Evolutionary conservation across 257 asterid species (phyloP).

Genomic region (Eustoma russellianum): DNA sequence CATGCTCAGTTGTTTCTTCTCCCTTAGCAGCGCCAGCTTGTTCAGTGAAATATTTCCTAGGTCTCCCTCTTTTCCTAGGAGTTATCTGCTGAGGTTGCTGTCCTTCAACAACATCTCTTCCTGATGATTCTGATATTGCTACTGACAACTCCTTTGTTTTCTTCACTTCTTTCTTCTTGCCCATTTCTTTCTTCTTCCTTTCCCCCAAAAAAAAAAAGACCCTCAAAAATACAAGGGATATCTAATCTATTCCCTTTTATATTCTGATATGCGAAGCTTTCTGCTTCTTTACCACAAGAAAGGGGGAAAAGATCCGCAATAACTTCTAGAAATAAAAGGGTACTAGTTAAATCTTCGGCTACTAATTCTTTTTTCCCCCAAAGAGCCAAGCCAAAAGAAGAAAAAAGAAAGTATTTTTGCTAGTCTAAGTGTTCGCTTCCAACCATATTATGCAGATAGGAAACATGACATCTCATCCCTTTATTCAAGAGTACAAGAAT

Average conservation of each 20-base stretch:
- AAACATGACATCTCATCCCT: slow-evolving; percentile 6
- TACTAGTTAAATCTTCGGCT: background rate
- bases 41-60: slow-evolving; percentile 32
- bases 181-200: slow-evolving; percentile 14
- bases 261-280: too few relatives aligned
- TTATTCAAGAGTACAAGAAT: background rate
- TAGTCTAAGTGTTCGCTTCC: background rate
- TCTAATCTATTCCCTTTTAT: too few relatives aligned
- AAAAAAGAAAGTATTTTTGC: background rate
- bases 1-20: slow-evolving; percentile 7
- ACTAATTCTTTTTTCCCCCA: background rate
- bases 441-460: background rate
- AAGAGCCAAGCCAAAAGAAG: too few relatives aligned
- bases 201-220: background rate
- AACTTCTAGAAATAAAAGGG: background rate
- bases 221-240: too few relatives aligned
- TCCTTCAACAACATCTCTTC: slow-evolving; percentile 24
- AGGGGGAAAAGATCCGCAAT: background rate
- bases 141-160: slow-evolving; percentile 40
- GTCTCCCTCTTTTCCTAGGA: slow-evolving; percentile 70
- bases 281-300: too few relatives aligned
- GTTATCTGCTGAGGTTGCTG: slow-evolving; percentile 8
- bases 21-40: slow-evolving; percentile 5
- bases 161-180: slow-evolving; percentile 40
- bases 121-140: slow-evolving; percentile 48